phyloP scores from a whole-genome alignment of 2,329 filamentous ascomycete genomes.

The Zymoseptoria brevis region DNA sequence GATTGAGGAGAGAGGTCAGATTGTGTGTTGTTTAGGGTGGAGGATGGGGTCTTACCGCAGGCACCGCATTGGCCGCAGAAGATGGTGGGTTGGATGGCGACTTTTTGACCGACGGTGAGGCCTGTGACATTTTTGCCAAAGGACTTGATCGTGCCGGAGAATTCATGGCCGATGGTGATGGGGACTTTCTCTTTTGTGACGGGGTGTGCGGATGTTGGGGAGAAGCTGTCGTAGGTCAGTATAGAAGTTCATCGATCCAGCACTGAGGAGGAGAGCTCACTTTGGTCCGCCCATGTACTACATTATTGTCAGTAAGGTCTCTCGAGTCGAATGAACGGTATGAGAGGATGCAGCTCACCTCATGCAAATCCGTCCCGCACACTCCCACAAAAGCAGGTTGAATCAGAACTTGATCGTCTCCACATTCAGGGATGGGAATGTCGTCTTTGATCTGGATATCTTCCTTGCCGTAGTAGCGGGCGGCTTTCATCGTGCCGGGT shows the following conservation, averaged over 20 bases:
- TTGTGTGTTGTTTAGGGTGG: too few relatives aligned
- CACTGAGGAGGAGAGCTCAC: slow-evolving; percentile 11
- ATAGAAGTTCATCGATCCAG: background rate
- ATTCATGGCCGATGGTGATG: slow-evolving; percentile 57
- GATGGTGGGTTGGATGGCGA: slow-evolving; percentile 54
- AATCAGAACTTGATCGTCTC: slow-evolving; percentile 44
- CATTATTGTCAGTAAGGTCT: slow-evolving; percentile 13
- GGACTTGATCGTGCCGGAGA: slow-evolving; percentile 52
- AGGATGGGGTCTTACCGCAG: slow-evolving; percentile 32
- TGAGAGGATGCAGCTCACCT: slow-evolving; percentile 37
- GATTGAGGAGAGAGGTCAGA: too few relatives aligned
- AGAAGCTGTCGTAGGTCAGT: too few relatives aligned
- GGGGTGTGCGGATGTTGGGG: slow-evolving; percentile 47
- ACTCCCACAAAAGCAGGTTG: slow-evolving; percentile 44
- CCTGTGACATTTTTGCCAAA: slow-evolving; percentile 40
- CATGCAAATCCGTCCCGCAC: slow-evolving; percentile 36
- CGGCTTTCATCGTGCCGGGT: slow-evolving; percentile 41
- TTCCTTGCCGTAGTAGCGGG: slow-evolving; percentile 48
- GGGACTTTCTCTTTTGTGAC: slow-evolving; percentile 51
- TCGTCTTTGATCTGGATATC: slow-evolving; percentile 48
- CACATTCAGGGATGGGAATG: slow-evolving; percentile 41
- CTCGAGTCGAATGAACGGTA: background rate
- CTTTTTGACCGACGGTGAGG: slow-evolving; percentile 48
- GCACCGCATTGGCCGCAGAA: slow-evolving; percentile 50
- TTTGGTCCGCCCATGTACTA: slow-evolving; percentile 41